Evolutionary conservation across 768 basidiomycete genomes (phyloP).

Genomic region (Suillus subaureus): DNA sequence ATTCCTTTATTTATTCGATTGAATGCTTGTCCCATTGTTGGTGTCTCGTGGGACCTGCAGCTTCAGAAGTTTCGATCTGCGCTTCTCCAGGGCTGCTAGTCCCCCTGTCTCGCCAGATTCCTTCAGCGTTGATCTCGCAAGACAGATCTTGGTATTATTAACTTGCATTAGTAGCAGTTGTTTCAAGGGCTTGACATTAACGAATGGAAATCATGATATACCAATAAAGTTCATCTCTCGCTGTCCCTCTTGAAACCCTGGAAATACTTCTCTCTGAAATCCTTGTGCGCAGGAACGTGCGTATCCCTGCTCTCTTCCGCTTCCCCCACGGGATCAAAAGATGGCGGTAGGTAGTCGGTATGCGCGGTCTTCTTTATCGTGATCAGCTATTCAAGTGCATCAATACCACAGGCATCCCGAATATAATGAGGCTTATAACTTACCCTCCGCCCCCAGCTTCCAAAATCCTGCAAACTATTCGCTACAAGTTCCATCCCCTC

Average conservation of each 20-base stretch:
- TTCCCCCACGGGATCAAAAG: conserved; percentile 43
- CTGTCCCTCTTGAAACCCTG: conserved; percentile 66
- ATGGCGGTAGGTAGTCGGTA: conserved; percentile 50
- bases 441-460: conserved; percentile 92
- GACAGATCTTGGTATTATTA: background rate
- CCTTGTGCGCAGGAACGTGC: conserved; percentile 81
- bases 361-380: conserved; percentile 78
- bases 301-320: conserved; percentile 10
- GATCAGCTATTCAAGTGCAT: conserved; percentile 64
- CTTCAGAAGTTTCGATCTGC: background rate
- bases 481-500: conserved; percentile 88
- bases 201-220: background rate
- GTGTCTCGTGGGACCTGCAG: background rate
- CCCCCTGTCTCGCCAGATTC: background rate
- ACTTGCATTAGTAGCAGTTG: background rate
- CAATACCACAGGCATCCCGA: conserved; percentile 4
- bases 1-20: background rate
- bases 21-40: background rate
- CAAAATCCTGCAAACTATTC: conserved; percentile 92
- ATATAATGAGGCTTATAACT: conserved; percentile 32
- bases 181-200: conserved; percentile 2
- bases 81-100: background rate
- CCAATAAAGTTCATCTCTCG: conserved; percentile 9
- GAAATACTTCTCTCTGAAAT: conserved; percentile 89
- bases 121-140: background rate